Evolutionary conservation across 2,329 filamentous ascomycete species (phyloP).

Genomic region (Xylariaceae sp.): DNA sequence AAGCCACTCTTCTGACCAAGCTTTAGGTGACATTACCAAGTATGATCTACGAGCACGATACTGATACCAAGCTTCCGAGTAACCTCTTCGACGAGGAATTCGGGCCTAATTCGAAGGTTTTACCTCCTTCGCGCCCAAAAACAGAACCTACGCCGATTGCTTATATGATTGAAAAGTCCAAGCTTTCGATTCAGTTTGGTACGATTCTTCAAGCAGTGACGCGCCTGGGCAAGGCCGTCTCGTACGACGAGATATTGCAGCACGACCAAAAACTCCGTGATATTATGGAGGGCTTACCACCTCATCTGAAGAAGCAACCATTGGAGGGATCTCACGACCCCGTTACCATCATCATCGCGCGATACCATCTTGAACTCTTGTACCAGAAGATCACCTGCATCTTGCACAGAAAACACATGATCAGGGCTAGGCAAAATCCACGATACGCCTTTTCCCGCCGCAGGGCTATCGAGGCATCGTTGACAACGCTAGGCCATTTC

Average conservation of each 20-base stretch:
- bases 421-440: constrained; percentile 69
- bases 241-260: constrained; percentile 61
- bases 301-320: constrained; percentile 69
- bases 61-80: constrained; percentile 67
- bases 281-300: constrained; percentile 63
- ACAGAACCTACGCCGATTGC: constrained; percentile 70
- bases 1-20: constrained; percentile 5
- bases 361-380: constrained; percentile 77
- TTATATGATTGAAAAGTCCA: constrained; percentile 72
- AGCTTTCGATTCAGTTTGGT: constrained; percentile 63
- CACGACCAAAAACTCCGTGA: constrained; percentile 58
- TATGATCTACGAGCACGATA: constrained; percentile 70
- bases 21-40: constrained; percentile 49
- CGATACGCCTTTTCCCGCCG: constrained; percentile 80
- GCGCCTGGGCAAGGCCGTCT: constrained; percentile 48
- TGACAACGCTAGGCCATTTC: constrained; percentile 76
- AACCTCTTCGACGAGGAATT: constrained; percentile 82
- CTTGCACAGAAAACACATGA: constrained; percentile 80
- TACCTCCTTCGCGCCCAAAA: constrained; percentile 62
- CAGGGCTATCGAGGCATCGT: constrained; percentile 78
- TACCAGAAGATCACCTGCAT: constrained; percentile 87
- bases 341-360: constrained; percentile 77
- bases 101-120: constrained; percentile 58
- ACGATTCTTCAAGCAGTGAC: constrained; percentile 64
- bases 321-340: constrained; percentile 75